phyloP scores from a whole-genome alignment of 495 filamentous ascomycete species.

The Melanomma pulvis-pyrius region DNA sequence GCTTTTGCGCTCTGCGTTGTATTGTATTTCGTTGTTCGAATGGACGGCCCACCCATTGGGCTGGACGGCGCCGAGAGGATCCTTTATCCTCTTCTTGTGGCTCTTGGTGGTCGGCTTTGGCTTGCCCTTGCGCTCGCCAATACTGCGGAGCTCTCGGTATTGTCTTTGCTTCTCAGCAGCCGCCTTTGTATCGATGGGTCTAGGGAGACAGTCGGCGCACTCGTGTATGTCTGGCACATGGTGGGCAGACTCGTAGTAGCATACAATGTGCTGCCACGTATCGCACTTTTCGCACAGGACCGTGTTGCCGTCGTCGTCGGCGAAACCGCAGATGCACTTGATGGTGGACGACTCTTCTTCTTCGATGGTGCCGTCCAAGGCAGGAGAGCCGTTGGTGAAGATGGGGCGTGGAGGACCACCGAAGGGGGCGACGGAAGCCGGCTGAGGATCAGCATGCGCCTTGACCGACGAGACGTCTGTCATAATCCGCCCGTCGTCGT shows the following conservation, averaged over 20 bases:
- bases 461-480: slow-evolving; percentile 74
- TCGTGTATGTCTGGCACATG: slow-evolving; percentile 80
- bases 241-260: slow-evolving; percentile 75
- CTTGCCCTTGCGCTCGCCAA: slow-evolving; percentile 58
- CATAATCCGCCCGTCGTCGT: slow-evolving; percentile 71
- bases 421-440: slow-evolving; percentile 67
- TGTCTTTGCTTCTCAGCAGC: slow-evolving; percentile 69
- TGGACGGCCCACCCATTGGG: slow-evolving; percentile 48
- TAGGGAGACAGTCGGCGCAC: slow-evolving; percentile 83
- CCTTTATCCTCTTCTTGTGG: slow-evolving; percentile 66
- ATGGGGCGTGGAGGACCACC: slow-evolving; percentile 57
- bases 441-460: slow-evolving; percentile 64
- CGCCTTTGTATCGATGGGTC: slow-evolving; percentile 66
- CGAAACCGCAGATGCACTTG: slow-evolving; percentile 91
- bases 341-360: slow-evolving; percentile 95
- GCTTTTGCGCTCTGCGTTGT: slow-evolving; percentile 49
- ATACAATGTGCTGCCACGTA: slow-evolving; percentile 97
- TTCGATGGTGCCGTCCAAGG: slow-evolving; percentile 58
- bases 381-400: slow-evolving; percentile 60
- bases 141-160: slow-evolving; percentile 63
- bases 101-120: slow-evolving; percentile 48
- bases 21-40: slow-evolving; percentile 44
- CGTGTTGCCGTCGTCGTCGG: slow-evolving; percentile 95
- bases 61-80: slow-evolving; percentile 52
- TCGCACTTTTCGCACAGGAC: slow-evolving; percentile 95